Evolutionary conservation across 805 yeast genomes (phyloP), one percentile per base, ranked within the genome.

Genomic region (Saccharomycopsis fodiens): DNA sequence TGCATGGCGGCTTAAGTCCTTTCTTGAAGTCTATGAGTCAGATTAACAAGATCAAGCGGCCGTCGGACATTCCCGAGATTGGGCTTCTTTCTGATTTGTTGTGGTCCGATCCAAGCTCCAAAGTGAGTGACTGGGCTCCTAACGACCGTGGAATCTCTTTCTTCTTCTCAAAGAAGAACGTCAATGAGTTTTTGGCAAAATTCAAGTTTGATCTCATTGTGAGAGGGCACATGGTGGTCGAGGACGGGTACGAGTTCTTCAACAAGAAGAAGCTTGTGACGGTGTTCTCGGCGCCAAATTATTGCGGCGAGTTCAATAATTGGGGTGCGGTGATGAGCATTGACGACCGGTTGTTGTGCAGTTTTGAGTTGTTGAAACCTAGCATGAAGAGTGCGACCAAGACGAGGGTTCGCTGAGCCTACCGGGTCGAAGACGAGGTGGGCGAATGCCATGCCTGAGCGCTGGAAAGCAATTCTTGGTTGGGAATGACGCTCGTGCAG

Each of bases 251-350:
- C 60, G 88, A 81, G 60, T 81, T 81, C 55, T 81, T 81, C 67
- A 80, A 81, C 54, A 85, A 82, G 58, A 65, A 84, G 29, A 75
- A 82, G 7, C 66, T 81, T 52, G 87, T 82, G 20, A 81, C 88
- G 0, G 86, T 81, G 19, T 81, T 81, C 57, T 72, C 79, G 43
- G 88, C 88, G 2, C 88, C 87, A 8, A 81, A 81, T 60, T 81
- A 81, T 59, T 81, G 87, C 57, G 87, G 88, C n/a, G 88, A 81
- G 61, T 81, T 81, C 57, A 44, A 88, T 61, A 87, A 87, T 57
- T 87, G 96, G 96, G 96, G 96, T 20, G 98, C 98, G 2, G 97
- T 91, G 3, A 91, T 91, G 97, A 81, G 94, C 55, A 97, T 91
- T 13, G 78, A 86, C 52, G 96, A 91, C 52, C 97, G 91, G 56